Percentiles rank a stretch among this genome's conserved stretches.
Evolutionary conservation across 228 moss, liverwort and hornwort species (phyloP).

Genomic region (Sphagnum magellanicum): DNA sequence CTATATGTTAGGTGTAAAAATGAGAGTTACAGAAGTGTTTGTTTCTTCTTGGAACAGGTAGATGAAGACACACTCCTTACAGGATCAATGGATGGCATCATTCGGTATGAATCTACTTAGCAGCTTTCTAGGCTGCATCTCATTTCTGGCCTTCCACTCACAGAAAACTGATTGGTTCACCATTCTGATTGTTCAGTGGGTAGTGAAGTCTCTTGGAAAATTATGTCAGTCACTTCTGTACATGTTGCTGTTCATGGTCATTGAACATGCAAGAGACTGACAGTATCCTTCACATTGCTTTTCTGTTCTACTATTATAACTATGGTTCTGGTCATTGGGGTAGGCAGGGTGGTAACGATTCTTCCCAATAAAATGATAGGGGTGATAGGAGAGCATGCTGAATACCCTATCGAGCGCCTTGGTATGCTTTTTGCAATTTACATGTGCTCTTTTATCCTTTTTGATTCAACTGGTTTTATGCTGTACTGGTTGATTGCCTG

Average conservation of each 20-base stretch:
- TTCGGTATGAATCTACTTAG: conserved; percentile 30
- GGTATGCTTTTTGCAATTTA: conserved; percentile 14
- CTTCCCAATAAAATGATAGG: conserved; percentile 98
- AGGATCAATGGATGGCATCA: conserved; percentile 94
- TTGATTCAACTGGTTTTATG: neutral
- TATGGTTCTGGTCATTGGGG: neutral
- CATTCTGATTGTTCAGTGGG: neutral
- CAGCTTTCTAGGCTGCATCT: neutral
- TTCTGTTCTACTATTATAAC: neutral
- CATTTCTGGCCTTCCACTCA: too few species aligned
- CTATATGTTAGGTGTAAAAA: neutral
- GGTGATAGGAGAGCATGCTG: conserved; percentile 86
- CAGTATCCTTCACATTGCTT: neutral
- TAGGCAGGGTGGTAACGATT: conserved; percentile 54
- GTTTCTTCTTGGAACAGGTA: conserved; percentile 18
- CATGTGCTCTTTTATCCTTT: neutral
- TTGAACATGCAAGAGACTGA: too few species aligned
- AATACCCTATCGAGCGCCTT: conserved; percentile 60
- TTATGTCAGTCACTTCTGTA: neutral
- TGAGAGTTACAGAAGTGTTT: neutral
- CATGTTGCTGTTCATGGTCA: too few species aligned
- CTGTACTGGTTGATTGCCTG: neutral
- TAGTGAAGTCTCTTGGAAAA: neutral
- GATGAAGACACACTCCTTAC: conserved; percentile 89
- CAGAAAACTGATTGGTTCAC: neutral